A percentile compares a stretch with the other conserved stretches of the same genome.
phyloP scores from a whole-genome alignment of 2,329 filamentous ascomycete genomes.

The Beauveria australis region DNA sequence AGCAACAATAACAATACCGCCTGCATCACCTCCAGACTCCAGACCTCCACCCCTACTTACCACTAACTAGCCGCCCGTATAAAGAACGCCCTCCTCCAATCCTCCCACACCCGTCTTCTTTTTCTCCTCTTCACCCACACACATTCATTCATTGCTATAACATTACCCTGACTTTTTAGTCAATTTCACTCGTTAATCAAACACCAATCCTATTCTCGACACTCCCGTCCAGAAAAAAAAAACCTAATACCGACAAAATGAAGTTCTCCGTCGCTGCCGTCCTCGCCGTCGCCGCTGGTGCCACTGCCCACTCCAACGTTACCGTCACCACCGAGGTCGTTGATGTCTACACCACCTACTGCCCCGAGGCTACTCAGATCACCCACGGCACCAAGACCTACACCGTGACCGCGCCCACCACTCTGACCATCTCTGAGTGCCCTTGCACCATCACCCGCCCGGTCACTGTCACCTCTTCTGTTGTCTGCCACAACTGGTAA shows the following conservation, averaged over 20 bases:
- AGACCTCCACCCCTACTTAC: neutral
- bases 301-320: conserved; percentile 43
- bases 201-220: conserved; percentile 20
- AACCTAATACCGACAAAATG: conserved; percentile 50
- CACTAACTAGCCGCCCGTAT: conserved; percentile 26
- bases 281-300: conserved; percentile 42
- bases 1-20: too few relatives aligned
- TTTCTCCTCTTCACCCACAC: conserved; percentile 40
- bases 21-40: neutral
- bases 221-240: conserved; percentile 23
- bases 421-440: conserved; percentile 64
- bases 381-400: conserved; percentile 59
- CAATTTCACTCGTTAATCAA: conserved; percentile 48
- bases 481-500: conserved; percentile 48
- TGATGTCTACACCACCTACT: conserved; percentile 61
- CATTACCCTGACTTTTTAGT: conserved; percentile 44
- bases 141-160: conserved; percentile 33
- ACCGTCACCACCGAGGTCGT: conserved; percentile 53
- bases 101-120: conserved; percentile 22
- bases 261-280: conserved; percentile 51
- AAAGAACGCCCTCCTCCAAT: conserved; percentile 38
- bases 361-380: conserved; percentile 58
- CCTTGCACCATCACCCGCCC: conserved; percentile 60
- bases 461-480: conserved; percentile 42
- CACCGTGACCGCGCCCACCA: conserved; percentile 61